Evolutionary conservation across 225 moss, liverwort and hornwort species (phyloP).

Genomic region (Asterella californica): DNA sequence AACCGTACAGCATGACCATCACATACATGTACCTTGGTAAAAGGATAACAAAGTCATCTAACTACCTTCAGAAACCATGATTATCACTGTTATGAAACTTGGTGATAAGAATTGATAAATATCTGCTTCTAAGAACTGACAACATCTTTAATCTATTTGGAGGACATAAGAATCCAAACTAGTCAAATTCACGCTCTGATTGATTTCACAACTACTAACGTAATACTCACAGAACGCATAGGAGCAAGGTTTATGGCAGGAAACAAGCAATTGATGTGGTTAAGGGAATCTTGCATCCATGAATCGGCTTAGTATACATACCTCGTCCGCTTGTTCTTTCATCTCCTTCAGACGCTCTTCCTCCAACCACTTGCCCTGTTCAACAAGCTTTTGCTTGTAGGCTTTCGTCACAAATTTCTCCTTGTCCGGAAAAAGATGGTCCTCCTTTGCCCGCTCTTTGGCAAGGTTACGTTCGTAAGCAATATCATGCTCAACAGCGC

Average conservation of each 20-base stretch:
- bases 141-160: too few relatives aligned
- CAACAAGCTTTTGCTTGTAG: conserved; percentile 90
- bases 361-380: conserved; percentile 92
- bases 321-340: conserved; percentile 77
- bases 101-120: neutral
- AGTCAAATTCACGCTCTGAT: neutral
- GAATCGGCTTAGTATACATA: conserved; percentile 12
- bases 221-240: too few relatives aligned
- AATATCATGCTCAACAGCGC: conserved; percentile 85
- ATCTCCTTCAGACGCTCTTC: conserved; percentile 77
- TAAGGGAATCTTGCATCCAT: too few relatives aligned
- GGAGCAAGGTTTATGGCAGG: neutral
- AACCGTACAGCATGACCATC: neutral
- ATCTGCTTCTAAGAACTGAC: too few relatives aligned
- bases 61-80: neutral
- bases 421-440: conserved; percentile 83
- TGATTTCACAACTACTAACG: too few relatives aligned
- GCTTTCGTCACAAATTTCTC: conserved; percentile 96
- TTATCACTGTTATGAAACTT: neutral
- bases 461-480: conserved; percentile 81
- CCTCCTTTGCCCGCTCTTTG: conserved; percentile 91
- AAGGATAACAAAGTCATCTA: too few relatives aligned
- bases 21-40: neutral
- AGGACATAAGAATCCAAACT: too few relatives aligned
- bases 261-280: neutral